Conservation (phyloP, 768 basidiomycete species). For the Tephrocybe sp. region DNA sequence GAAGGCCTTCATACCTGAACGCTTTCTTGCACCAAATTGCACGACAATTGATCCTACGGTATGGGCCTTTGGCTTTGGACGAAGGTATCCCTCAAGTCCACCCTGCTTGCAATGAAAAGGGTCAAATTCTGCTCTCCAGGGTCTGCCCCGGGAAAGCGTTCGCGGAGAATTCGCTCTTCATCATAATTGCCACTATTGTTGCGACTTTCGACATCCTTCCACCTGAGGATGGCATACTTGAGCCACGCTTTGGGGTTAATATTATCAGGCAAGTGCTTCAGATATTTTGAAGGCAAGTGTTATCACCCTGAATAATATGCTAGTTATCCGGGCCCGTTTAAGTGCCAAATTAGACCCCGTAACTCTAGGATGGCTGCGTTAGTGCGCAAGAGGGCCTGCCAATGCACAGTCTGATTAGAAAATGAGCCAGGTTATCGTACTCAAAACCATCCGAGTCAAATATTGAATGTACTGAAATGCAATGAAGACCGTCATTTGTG, state of each 20-base stretch:
- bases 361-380: no score
- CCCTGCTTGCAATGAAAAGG: background rate
- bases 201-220: conserved; percentile 4
- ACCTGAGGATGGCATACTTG: background rate
- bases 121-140: background rate
- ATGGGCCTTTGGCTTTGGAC: conserved; percentile 9
- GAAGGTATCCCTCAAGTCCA: conserved; percentile 2
- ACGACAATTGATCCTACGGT: background rate
- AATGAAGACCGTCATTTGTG: no score
- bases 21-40: conserved; percentile 1
- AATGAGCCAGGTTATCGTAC: no score
- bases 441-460: no score
- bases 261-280: conserved; percentile 4
- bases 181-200: conserved; percentile 4
- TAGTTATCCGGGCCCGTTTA: conserved; percentile 10
- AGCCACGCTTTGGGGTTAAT: background rate
- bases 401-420: no score
- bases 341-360: conserved; percentile 7
- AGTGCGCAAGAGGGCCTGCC: no score
- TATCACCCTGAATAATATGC: background rate
- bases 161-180: conserved; percentile 4
- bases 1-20: conserved; percentile 9
- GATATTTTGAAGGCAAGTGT: no score
- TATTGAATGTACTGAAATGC: no score
- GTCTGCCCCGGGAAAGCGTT: conserved; percentile 9